Evolutionary conservation across 2,329 filamentous ascomycete species (phyloP).

Genomic region (Colletotrichum costaricense): DNA sequence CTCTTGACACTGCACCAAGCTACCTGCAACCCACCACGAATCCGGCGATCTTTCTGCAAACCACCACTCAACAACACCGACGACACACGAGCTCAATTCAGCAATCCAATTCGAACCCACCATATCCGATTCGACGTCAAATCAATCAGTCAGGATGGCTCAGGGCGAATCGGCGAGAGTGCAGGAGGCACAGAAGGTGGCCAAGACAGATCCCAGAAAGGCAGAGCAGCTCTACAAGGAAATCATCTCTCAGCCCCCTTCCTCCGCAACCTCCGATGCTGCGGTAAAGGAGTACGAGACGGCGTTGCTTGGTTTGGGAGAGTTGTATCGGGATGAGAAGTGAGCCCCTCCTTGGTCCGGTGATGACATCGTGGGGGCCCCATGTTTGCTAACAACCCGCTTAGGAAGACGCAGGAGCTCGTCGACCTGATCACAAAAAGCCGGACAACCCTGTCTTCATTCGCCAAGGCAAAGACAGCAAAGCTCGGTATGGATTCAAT

Average conservation of each 20-base stretch:
- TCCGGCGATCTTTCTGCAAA: conserved; percentile 20
- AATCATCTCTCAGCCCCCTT: conserved; percentile 86
- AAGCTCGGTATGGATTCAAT: conserved; percentile 80
- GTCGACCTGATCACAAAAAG: conserved; percentile 91
- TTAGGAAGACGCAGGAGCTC: conserved; percentile 83
- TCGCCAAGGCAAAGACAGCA: conserved; percentile 98
- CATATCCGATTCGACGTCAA: not conserved
- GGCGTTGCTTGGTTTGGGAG: conserved; percentile 87
- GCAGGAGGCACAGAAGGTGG: conserved; percentile 88
- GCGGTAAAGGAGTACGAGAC: conserved; percentile 92
- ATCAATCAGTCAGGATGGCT: conserved; percentile 56
- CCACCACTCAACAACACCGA: conserved; percentile 15
- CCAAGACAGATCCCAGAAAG: conserved; percentile 83
- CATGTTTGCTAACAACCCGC: conserved; percentile 28
- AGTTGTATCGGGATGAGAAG: conserved; percentile 92
- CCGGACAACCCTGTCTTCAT: conserved; percentile 90
- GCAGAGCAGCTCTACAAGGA: conserved; percentile 91
- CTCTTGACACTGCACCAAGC: conserved; percentile 27
- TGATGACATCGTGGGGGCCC: conserved; percentile 41
- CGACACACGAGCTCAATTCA: conserved; percentile 17
- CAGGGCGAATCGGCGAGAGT: conserved; percentile 74
- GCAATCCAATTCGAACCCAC: not conserved
- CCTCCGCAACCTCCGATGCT: conserved; percentile 83
- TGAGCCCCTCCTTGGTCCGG: conserved; percentile 52
- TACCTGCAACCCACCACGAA: conserved; percentile 28